A percentile compares a stretch with the other conserved stretches of the same genome.
phyloP scores from a whole-genome alignment of 139 green algal genomes.

The Trebouxia sp. region DNA sequence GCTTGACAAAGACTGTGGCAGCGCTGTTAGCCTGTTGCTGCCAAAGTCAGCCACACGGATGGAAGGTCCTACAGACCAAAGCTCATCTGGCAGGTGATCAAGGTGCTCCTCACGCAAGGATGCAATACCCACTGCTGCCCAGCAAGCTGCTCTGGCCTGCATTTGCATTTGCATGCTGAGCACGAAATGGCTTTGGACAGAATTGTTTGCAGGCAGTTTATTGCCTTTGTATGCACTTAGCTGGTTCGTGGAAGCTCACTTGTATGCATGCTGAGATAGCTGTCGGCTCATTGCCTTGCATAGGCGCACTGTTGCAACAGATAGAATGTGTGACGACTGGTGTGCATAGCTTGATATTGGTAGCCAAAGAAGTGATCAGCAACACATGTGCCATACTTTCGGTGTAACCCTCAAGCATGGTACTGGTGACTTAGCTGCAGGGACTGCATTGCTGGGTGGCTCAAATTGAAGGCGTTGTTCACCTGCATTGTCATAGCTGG shows the following conservation, averaged over 20 bases:
- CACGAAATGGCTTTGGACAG: background rate
- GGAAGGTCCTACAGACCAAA: background rate
- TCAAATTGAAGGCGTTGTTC: background rate
- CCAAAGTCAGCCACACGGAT: slow-evolving; percentile 45
- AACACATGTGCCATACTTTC: too few species aligned
- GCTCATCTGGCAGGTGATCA: slow-evolving; percentile 36
- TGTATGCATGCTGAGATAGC: background rate
- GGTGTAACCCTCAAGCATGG: too few species aligned
- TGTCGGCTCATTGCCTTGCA: slow-evolving; percentile 12
- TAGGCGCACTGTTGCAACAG: too few species aligned
- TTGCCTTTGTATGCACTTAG: background rate
- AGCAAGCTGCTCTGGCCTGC: slow-evolving; percentile 42
- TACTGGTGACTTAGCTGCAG: too few species aligned
- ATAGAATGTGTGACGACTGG: background rate
- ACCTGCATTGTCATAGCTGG: background rate
- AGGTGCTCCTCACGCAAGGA: slow-evolving; percentile 56
- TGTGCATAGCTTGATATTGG: background rate
- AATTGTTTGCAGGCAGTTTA: slow-evolving; percentile 8
- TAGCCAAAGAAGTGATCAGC: too few species aligned
- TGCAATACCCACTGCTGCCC: slow-evolving; percentile 64
- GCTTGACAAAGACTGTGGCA: slow-evolving; percentile 35
- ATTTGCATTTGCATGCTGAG: slow-evolving; percentile 17
- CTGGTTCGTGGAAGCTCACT: background rate
- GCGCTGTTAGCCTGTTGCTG: slow-evolving; percentile 45
- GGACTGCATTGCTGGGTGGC: too few species aligned